Evolutionary conservation across 441 rosid species (phyloP).

Genomic region (Populus tomentosa): DNA sequence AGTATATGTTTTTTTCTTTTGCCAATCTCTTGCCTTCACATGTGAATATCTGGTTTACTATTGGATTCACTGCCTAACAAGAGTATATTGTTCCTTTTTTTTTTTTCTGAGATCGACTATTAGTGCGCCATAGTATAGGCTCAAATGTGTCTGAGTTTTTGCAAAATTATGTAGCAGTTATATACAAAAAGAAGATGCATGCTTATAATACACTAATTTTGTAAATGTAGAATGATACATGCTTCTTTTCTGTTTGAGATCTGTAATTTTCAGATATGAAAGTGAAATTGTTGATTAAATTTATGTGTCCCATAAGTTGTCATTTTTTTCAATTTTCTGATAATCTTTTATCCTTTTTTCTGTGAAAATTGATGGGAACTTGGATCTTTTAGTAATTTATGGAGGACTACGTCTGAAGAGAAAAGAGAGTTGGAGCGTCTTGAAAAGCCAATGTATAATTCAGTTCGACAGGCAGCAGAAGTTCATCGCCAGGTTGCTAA

Average conservation of each 20-base stretch:
- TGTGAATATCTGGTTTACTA: neutral
- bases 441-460: slow-evolving; percentile 78
- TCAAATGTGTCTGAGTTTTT: neutral
- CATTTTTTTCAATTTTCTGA: neutral
- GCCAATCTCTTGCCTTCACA: neutral
- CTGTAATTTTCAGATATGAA: neutral
- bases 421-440: slow-evolving; percentile 89
- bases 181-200: neutral
- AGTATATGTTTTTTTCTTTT: slow-evolving; percentile 23
- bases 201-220: no score
- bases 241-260: neutral
- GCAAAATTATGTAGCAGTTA: neutral
- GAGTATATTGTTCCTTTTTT: no score
- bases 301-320: neutral
- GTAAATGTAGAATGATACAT: no score
- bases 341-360: neutral
- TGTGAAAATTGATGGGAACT: neutral
- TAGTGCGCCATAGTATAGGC: neutral
- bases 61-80: no score
- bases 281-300: neutral
- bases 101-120: no score
- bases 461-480: slow-evolving; percentile 95
- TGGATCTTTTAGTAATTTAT: slow-evolving; percentile 57
- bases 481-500: slow-evolving; percentile 90
- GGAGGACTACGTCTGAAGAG: slow-evolving; percentile 98